Conservation (phyloP, 1,284 basidiomycete genomes). For the Xerocomus minutiporus region DNA sequence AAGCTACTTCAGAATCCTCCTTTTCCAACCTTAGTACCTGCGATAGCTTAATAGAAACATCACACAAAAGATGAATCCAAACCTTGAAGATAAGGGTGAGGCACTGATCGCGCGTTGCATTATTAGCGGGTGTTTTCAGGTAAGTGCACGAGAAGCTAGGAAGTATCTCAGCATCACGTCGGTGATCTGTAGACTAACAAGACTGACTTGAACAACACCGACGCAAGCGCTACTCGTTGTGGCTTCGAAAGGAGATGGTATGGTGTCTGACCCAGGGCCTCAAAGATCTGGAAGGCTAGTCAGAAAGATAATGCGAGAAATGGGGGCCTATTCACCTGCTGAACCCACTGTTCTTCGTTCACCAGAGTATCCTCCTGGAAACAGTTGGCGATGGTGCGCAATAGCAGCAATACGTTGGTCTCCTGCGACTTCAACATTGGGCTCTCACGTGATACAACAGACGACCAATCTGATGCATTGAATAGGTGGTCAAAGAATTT, state of each 20-base stretch:
- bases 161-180: conserved; percentile 7
- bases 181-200: not conserved
- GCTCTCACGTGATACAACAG: conserved; percentile 42
- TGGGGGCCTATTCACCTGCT: conserved; percentile 38
- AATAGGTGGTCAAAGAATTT: conserved; percentile 62
- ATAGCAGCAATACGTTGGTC: conserved; percentile 81
- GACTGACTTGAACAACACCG: conserved; percentile 77
- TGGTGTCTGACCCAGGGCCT: conserved; percentile 45
- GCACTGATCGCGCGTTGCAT: conserved; percentile 34
- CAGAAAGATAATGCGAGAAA: conserved; percentile 1
- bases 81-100: conserved; percentile 49
- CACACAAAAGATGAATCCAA: conserved; percentile 11
- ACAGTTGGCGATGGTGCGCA: conserved; percentile 79
- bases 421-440: conserved; percentile 68
- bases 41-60: conserved; percentile 11
- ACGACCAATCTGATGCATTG: conserved; percentile 64
- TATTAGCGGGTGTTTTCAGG: conserved; percentile 40
- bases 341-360: conserved; percentile 47
- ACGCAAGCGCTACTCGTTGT: conserved; percentile 70
- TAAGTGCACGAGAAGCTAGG: conserved; percentile 60
- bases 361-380: conserved; percentile 54
- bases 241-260: conserved; percentile 60
- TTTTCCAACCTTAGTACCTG: conserved; percentile 66
- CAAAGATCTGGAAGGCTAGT: conserved; percentile 46
- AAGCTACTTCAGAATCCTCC: conserved; percentile 78